Conservation (phyloP, 2,329 filamentous ascomycete genomes). For the Colletotrichum destructivum region DNA sequence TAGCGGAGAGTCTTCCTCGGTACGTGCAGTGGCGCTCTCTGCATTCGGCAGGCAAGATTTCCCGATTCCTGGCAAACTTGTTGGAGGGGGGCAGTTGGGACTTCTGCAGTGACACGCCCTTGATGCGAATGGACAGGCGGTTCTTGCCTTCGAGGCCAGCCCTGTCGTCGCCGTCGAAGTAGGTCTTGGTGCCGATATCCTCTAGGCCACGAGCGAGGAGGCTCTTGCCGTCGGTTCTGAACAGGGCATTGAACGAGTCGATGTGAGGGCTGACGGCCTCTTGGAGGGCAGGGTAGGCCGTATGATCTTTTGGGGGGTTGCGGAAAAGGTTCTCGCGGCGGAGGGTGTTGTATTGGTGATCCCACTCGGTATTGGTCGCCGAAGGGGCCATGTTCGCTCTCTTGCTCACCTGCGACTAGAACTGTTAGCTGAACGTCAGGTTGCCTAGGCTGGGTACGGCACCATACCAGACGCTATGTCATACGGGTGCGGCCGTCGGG, state of each 20-base stretch:
- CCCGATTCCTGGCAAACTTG: constrained; percentile 86
- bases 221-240: constrained; percentile 76
- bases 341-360: constrained; percentile 87
- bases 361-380: constrained; percentile 80
- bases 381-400: constrained; percentile 66
- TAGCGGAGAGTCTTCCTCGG: constrained; percentile 85
- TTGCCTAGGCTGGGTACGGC: background rate
- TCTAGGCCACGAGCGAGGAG: constrained; percentile 81
- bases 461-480: constrained; percentile 8
- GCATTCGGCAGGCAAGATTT: constrained; percentile 93
- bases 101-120: constrained; percentile 86
- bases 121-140: constrained; percentile 82
- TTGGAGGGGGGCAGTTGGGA: constrained; percentile 84
- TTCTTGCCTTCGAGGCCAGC: constrained; percentile 76
- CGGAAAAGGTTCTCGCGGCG: constrained; percentile 90
- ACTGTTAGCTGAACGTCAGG: constrained; percentile 14
- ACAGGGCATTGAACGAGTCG: constrained; percentile 94
- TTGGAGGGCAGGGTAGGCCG: constrained; percentile 89
- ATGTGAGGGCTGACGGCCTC: constrained; percentile 92
- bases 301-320: constrained; percentile 88
- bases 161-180: constrained; percentile 84
- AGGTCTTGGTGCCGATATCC: constrained; percentile 92
- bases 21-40: constrained; percentile 95
- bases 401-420: constrained; percentile 19
- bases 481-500: constrained; percentile 2